phyloP scores from a whole-genome alignment of 2,329 filamentous ascomycete species.

The Botrytis deweyae region DNA sequence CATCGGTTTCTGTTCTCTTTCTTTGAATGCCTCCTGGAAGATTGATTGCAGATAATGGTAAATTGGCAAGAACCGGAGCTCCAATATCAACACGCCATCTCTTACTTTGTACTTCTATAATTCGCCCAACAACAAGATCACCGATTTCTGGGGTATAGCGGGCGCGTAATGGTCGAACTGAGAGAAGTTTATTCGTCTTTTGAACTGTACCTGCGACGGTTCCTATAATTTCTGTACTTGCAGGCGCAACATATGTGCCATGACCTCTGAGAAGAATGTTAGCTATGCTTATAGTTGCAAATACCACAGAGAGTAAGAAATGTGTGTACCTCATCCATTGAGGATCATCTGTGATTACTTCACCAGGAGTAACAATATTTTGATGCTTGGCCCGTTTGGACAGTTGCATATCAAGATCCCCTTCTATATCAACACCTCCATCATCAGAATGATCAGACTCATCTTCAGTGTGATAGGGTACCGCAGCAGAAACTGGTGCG shows the following conservation, averaged over 20 bases:
- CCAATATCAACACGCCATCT: constrained; percentile 96
- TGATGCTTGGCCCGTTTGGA: constrained; percentile 43
- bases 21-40: constrained; percentile 89
- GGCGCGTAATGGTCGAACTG: constrained; percentile 83
- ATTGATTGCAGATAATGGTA: constrained; percentile 89
- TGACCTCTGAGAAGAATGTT: constrained; percentile 66
- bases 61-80: constrained; percentile 77
- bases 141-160: constrained; percentile 96
- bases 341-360: constrained; percentile 83
- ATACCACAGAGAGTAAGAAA: too few relatives aligned
- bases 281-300: constrained; percentile 22
- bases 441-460: constrained; percentile 32
- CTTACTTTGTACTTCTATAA: constrained; percentile 89
- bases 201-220: constrained; percentile 88
- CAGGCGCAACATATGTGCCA: constrained; percentile 74
- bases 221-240: constrained; percentile 71
- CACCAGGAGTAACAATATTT: constrained; percentile 81
- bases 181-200: constrained; percentile 96
- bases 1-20: constrained; percentile 90
- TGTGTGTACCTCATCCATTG: constrained; percentile 84
- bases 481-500: constrained; percentile 35
- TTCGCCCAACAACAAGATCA: constrained; percentile 89
- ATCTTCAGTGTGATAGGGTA: constrained; percentile 26
- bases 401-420: constrained; percentile 45
- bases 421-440: constrained; percentile 39